Conservation (phyloP, 441 rosid genomes). For the Croton setiger region DNA sequence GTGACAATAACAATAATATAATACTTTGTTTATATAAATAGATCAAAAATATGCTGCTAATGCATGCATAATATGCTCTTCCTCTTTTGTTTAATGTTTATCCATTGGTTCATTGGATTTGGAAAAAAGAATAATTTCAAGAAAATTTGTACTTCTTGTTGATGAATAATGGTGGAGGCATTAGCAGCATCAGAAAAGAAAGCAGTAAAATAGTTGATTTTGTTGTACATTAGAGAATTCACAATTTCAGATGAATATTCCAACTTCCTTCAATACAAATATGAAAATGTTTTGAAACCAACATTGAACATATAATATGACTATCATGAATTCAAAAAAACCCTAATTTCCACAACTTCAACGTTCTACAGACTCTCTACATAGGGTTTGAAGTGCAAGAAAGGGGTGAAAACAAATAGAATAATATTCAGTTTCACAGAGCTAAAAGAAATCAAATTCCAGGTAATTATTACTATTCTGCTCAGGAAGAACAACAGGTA, state of each 20-base stretch:
- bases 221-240: conserved; percentile 9
- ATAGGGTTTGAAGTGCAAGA: conserved; percentile 2
- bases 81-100: too few relatives aligned
- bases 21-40: too few relatives aligned
- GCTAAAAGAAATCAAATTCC: conserved; percentile 82
- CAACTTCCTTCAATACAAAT: conserved; percentile 22
- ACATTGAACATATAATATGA: conserved; percentile 10
- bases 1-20: too few relatives aligned
- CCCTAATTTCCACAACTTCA: conserved; percentile 21
- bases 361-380: conserved; percentile 26
- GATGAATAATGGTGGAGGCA: too few relatives aligned
- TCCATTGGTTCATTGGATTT: too few relatives aligned
- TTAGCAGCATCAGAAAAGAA: not conserved
- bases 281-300: conserved; percentile 12
- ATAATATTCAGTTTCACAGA: conserved; percentile 8
- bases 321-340: conserved; percentile 21
- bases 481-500: conserved; percentile 7
- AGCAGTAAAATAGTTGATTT: not conserved
- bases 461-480: conserved; percentile 4
- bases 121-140: too few relatives aligned
- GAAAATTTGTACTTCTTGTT: too few relatives aligned
- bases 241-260: conserved; percentile 10
- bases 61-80: too few relatives aligned
- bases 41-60: too few relatives aligned
- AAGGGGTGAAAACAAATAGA: conserved; percentile 13